Percentiles rank a stretch among this genome's conserved stretches.
Evolutionary conservation across 371 early-diverging fungal genomes (phyloP).

Genomic region (Apophysomyces sp.): DNA sequence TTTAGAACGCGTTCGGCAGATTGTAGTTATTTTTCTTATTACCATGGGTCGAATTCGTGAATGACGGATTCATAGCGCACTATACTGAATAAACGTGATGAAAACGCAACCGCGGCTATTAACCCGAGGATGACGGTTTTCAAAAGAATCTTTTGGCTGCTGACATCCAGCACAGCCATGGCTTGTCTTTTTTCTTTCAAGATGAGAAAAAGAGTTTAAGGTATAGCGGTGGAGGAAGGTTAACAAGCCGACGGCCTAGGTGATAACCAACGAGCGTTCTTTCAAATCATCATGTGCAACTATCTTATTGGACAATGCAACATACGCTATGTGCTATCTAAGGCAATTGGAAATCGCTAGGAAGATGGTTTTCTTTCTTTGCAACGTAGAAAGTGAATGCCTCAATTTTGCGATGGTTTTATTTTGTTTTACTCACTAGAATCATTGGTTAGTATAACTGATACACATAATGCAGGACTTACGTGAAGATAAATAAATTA

Average conservation of each 20-base stretch:
- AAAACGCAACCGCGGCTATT: constrained; percentile 87
- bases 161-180: constrained; percentile 51
- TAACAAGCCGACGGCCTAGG: not conserved
- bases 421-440: too few species aligned
- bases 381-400: too few species aligned
- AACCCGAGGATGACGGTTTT: constrained; percentile 79
- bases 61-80: constrained; percentile 95
- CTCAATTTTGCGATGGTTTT: too few species aligned
- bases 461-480: constrained; percentile 11
- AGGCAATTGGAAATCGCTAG: too few species aligned
- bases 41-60: constrained; percentile 99
- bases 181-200: not conserved
- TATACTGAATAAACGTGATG: constrained; percentile 94
- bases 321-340: not conserved
- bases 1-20: not conserved
- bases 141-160: constrained; percentile 59
- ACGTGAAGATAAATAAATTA: constrained; percentile 92
- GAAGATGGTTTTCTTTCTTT: too few species aligned
- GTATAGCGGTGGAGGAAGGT: not conserved
- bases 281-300: constrained; percentile 5
- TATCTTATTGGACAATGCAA: constrained; percentile 5
- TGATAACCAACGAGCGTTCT: not conserved
- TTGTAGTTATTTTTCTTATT: constrained; percentile 8
- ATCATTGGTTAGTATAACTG: too few species aligned
- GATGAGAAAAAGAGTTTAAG: constrained; percentile 4